phyloP scores from a whole-genome alignment of 768 basidiomycete species.

The Trametes meyenii region DNA sequence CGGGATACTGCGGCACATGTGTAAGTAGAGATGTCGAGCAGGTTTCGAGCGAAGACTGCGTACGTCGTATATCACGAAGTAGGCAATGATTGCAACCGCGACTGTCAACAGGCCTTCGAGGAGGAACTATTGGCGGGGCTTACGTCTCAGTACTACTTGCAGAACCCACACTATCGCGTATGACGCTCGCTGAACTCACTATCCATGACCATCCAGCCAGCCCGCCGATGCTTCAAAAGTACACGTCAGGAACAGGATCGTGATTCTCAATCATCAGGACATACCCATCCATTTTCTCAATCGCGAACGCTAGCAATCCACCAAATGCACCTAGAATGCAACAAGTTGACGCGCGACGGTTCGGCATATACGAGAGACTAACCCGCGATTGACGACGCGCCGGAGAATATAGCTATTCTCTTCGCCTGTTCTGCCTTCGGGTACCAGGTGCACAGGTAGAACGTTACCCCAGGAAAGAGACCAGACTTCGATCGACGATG shows the following conservation, averaged over 20 bases:
- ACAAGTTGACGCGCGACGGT: background rate
- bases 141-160: background rate
- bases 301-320: constrained; percentile 17
- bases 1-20: constrained; percentile 6
- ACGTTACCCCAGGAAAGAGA: constrained; percentile 17
- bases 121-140: background rate
- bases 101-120: constrained; percentile 13
- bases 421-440: constrained; percentile 1
- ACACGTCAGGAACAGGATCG: background rate
- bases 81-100: background rate
- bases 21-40: background rate
- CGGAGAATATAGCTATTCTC: constrained; percentile 2
- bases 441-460: constrained; percentile 17
- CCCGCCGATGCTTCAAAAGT: constrained; percentile 6
- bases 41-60: background rate
- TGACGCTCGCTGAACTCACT: background rate
- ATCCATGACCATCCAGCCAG: constrained; percentile 18
- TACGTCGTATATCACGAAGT: constrained; percentile 13
- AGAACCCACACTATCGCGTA: background rate
- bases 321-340: constrained; percentile 17
- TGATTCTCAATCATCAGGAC: background rate
- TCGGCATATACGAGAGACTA: background rate
- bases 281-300: constrained; percentile 18
- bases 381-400: constrained; percentile 17
- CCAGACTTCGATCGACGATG: background rate